Percentiles rank a stretch among this genome's conserved stretches.
These are phyloP conservation scores for Raffaelea albimanens DNA, from an alignment of 2,329 filamentous ascomycete genomes.

Conservation along the genomic window DNA sequence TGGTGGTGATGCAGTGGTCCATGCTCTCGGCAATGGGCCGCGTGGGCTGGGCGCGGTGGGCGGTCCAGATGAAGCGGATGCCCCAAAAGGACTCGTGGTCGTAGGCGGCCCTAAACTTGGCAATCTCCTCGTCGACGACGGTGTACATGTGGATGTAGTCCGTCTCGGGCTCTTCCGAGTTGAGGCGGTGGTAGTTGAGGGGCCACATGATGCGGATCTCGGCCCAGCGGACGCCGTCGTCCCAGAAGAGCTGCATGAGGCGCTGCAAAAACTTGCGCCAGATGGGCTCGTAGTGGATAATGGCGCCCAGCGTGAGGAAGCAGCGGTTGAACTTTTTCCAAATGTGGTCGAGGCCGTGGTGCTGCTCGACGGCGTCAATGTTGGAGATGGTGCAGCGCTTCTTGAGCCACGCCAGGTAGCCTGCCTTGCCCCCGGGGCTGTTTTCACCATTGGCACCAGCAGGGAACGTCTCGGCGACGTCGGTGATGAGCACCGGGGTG, in stretches of 20 bases:
- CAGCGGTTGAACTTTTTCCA: slow-evolving; percentile 74
- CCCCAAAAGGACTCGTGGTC: slow-evolving; percentile 70
- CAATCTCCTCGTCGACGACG: slow-evolving; percentile 68
- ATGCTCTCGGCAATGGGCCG: slow-evolving; percentile 67
- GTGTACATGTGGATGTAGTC: slow-evolving; percentile 63
- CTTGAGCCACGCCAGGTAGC: slow-evolving; percentile 71
- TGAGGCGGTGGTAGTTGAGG: slow-evolving; percentile 57
- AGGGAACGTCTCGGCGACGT: slow-evolving; percentile 67
- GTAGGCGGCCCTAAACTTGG: slow-evolving; percentile 52
- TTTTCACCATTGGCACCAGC: no score
- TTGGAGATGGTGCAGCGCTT: slow-evolving; percentile 61
- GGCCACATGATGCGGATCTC: slow-evolving; percentile 71
- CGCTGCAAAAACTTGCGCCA: slow-evolving; percentile 66
- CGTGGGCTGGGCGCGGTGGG: slow-evolving; percentile 54
- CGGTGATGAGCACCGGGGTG: slow-evolving; percentile 46
- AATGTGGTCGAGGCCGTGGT: slow-evolving; percentile 73
- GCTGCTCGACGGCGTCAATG: slow-evolving; percentile 66
- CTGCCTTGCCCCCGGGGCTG: slow-evolving; percentile 35
- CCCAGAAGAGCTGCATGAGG: slow-evolving; percentile 61
- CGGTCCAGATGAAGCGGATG: slow-evolving; percentile 75
- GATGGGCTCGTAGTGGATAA: slow-evolving; percentile 86
- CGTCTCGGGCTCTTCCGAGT: slow-evolving; percentile 53
- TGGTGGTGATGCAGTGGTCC: slow-evolving; percentile 78
- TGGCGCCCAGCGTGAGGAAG: slow-evolving; percentile 62
- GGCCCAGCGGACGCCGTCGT: slow-evolving; percentile 76